Evolutionary conservation across 305 asterid genomes (phyloP), one percentile per base, ranked within the genome.

Genomic region (Lippia alba): DNA sequence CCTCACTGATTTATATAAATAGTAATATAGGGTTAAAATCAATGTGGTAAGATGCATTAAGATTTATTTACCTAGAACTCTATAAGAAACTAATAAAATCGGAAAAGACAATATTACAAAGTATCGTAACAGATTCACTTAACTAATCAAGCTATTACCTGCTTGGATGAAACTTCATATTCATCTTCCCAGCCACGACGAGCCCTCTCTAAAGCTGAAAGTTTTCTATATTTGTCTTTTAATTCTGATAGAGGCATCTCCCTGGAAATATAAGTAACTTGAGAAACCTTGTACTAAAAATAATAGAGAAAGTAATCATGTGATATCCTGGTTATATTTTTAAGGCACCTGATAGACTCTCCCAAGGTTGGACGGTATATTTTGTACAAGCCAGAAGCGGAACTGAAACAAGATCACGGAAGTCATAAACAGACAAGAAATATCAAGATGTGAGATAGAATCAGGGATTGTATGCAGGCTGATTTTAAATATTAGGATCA

Each of bases 181-280:
- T 92, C 99, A 60, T 80, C 89, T 80, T 85, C 90, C 99, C 99
- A 94, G 66, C 99, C 97, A 72, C 71, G 69, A 39, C 67, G 91
- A 67, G 92, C 99, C 82, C 74, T 87, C 73, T 94, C 90, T 51
- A 80, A 33, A 53, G 84, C 75, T 60, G 96, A 76, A 70, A 87
- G 68, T 70, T 88, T 94, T 75, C 84, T 79, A 78, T 94, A 94
- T 82, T 94, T 94, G 64, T 86, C 97, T 81, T 91, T 90, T 58
- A 94, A 73, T 74, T 94, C 99, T 72, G 87, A 74, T 56, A 85
- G 75, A 56, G 96, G 71, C 99, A 94, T 91, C 88, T 94, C 99
- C 96, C 99, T 94, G 82, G 73, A 77, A 11, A 83, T 75, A 63
- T 71, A 82, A 74, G 34, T 44, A 64, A n/a, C 39, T 53, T 54